These are phyloP conservation scores for Emericellopsis cladophorae DNA, from an alignment of 2,329 filamentous ascomycete genomes.

Conservation along the genomic window DNA sequence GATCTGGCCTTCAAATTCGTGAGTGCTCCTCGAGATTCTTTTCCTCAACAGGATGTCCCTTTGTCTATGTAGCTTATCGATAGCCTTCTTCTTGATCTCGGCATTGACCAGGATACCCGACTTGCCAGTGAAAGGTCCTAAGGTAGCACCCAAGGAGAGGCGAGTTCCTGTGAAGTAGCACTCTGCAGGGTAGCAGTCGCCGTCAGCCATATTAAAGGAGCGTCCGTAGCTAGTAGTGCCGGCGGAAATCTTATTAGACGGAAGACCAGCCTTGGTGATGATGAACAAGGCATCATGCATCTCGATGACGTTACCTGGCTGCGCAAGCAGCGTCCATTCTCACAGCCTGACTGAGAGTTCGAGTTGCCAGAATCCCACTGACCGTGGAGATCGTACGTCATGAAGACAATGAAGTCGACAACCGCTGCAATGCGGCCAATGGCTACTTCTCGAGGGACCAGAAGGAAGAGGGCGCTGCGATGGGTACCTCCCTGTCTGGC, in stretches of 20 bases:
- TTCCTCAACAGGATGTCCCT: no score
- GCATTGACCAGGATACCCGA: constrained; percentile 17
- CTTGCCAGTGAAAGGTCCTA: constrained; percentile 14
- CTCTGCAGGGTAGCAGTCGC: constrained; percentile 11
- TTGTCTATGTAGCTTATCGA: no score
- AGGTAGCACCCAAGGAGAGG: constrained; percentile 9
- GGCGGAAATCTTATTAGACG: constrained; percentile 14
- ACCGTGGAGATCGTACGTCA: constrained; percentile 4
- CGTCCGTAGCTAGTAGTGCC: constrained; percentile 18
- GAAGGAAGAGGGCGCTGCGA: constrained; percentile 7
- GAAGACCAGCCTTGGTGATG: constrained; percentile 19
- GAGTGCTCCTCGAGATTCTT: no score
- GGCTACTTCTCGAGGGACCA: constrained; percentile 11
- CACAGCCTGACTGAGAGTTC: constrained; percentile 11
- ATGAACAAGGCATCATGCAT: constrained; percentile 16
- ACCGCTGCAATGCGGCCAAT: not conserved
- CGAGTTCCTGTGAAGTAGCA: constrained; percentile 12
- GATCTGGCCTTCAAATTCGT: no score
- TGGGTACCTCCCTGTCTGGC: not conserved
- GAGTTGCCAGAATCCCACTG: constrained; percentile 19
- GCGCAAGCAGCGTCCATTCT: constrained; percentile 18
- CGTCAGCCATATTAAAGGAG: constrained; percentile 17
- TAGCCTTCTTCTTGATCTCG: no score
- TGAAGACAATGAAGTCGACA: constrained; percentile 6
- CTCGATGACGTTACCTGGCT: constrained; percentile 21